These are phyloP conservation scores for Cucumis variabilis DNA, from an alignment of 331 rosid species.

Conservation along the genomic window DNA sequence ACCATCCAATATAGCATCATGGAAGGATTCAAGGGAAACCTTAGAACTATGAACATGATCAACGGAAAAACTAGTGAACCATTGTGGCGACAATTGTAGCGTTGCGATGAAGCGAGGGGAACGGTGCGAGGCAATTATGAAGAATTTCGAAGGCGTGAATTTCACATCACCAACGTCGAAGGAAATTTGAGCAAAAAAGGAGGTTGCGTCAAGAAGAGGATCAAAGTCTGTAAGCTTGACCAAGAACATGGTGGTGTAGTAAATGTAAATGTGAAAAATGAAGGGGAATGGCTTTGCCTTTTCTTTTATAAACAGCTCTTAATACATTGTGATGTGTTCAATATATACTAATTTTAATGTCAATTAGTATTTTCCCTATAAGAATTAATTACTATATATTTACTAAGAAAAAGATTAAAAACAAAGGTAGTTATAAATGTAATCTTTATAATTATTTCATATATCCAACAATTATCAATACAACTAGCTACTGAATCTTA, in stretches of 20 bases:
- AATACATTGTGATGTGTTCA: no score
- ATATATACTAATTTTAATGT: no score
- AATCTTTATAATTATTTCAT: no score
- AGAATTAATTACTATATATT: no score
- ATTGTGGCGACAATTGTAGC: not conserved
- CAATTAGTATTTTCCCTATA: no score
- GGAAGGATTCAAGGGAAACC: not conserved
- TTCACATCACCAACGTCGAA: no score
- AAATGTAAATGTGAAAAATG: no score
- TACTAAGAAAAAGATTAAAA: no score
- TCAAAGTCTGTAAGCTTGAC: not conserved
- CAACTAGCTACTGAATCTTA: no score
- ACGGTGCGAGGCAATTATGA: not conserved
- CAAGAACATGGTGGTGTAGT: not conserved
- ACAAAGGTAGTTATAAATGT: no score
- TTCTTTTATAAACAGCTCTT: no score
- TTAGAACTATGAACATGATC: not conserved
- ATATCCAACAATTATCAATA: no score
- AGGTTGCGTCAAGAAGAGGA: not conserved
- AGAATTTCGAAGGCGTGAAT: not conserved
- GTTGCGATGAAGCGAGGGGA: not conserved
- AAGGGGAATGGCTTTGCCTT: not conserved
- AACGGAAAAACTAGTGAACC: not conserved
- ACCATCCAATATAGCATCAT: not conserved
- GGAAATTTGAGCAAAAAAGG: not conserved